These are phyloP conservation scores for Pleoardoris graminearum DNA, from an alignment of 2,329 filamentous ascomycete genomes.

Conservation along the genomic window DNA sequence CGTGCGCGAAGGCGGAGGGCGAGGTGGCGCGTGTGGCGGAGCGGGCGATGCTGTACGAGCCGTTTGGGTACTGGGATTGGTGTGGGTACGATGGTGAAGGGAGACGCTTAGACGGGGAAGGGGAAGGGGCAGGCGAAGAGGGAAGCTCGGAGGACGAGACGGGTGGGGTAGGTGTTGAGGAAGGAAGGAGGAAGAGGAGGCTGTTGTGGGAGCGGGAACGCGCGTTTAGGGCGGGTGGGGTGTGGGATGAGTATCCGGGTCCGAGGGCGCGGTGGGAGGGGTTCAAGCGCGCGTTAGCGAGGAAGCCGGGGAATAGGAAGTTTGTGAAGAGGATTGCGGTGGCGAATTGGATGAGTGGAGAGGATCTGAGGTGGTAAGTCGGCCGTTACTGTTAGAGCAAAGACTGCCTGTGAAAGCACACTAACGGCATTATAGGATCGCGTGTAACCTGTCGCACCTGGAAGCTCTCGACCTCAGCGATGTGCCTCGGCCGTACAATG, in stretches of 20 bases:
- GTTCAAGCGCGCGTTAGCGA: slow-evolving; percentile 17
- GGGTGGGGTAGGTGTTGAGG: neutral
- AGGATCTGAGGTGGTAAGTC: slow-evolving; percentile 26
- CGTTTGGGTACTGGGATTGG: slow-evolving; percentile 37
- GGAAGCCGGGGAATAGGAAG: slow-evolving; percentile 3
- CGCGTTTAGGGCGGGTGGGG: slow-evolving; percentile 13
- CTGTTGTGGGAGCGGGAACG: neutral
- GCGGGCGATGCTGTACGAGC: slow-evolving; percentile 21
- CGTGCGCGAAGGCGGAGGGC: slow-evolving; percentile 1
- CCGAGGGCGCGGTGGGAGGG: slow-evolving; percentile 21
- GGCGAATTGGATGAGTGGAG: slow-evolving; percentile 27
- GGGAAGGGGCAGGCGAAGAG: no score
- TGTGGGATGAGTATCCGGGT: slow-evolving; percentile 14
- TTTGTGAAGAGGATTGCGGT: slow-evolving; percentile 30
- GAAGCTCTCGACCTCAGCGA: slow-evolving; percentile 29
- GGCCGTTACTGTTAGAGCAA: neutral
- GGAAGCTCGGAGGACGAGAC: no score
- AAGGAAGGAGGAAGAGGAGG: neutral
- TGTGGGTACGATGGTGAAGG: slow-evolving; percentile 10
- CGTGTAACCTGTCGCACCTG: slow-evolving; percentile 14
- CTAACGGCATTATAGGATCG: slow-evolving; percentile 16
- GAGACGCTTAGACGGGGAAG: neutral
- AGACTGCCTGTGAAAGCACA: neutral
- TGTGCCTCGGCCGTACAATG: neutral
- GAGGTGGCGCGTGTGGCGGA: neutral